Base-by-base conservation (phyloP, 2,329 filamentous ascomycete species). In the Penicillium sp. region DNA sequence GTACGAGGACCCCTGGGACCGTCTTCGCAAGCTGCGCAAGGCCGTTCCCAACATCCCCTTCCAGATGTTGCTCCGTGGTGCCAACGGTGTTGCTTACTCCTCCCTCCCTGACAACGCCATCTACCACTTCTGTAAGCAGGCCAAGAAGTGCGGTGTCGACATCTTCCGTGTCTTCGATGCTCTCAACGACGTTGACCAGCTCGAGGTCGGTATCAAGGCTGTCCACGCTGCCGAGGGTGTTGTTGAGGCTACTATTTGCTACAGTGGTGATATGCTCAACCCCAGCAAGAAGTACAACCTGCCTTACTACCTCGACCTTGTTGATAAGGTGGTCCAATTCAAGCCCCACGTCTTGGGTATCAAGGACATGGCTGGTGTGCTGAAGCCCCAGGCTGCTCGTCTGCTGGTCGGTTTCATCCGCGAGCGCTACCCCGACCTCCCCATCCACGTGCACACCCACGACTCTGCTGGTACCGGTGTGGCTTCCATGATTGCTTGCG, bases 381-480 rank as follows among this genome's bases (percentile, higher is more conserved):
- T 98, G 57, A 97, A 96, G 78, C 93, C 93, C 42, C 85, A 83
- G 63, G 93, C 93, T 34, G 93, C 90, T 35, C 95, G 87, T 32
- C 73, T 95, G 21, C 77, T 98, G 48, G 77, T 98, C 54, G 88
- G 91, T 50, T 66, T 81, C 34, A 91, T 98, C 67, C 87, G 93
- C 64, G 77, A 94, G 79, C 94, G 89, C 77, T 96, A 97, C 74
- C 93, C 93, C 12, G 88, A 97, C 60, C 83, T 98, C 24, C 89
- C 91, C 17, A 98, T 98, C 65, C 93, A 98, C 69, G 91, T 98
- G 28, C 93, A 98, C 76, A 97, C 93, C 40, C 93, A 98, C 78
- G 93, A 98, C 76, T 97, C 91, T 45, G 93, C 93, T n/a, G 93
- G 91, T 75, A 97, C 93, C 46, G 93, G 93, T 81, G 93, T 98